Percentiles rank a stretch among this genome's conserved stretches.
Conservation (phyloP, 106 monocot species). For the Vanilla planifolia region DNA sequence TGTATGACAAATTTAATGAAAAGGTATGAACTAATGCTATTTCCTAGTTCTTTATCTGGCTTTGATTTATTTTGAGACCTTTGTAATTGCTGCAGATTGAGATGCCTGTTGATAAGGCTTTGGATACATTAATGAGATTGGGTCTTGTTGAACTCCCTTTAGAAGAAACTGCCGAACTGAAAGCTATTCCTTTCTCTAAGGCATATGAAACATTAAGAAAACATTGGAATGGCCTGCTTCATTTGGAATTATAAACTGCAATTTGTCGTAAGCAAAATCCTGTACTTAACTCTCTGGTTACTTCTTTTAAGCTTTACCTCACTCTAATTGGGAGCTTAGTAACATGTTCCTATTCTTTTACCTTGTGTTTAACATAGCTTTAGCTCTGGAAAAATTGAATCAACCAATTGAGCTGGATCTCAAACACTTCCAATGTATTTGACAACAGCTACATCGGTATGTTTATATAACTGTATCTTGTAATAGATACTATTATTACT, state of each 20-base stretch:
- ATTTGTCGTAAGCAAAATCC: no score
- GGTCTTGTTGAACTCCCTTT: slow-evolving; percentile 43
- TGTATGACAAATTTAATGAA: slow-evolving; percentile 67
- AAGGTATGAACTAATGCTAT: slow-evolving; percentile 39
- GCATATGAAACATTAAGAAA: slow-evolving; percentile 55
- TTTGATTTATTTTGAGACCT: neutral
- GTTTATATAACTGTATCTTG: no score
- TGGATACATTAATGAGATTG: slow-evolving; percentile 69
- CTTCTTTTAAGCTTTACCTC: no score
- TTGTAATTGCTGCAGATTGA: slow-evolving; percentile 59
- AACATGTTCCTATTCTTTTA: no score
- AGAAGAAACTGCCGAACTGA: slow-evolving; percentile 19
- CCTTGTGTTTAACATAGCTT: no score
- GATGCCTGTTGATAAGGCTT: slow-evolving; percentile 78
- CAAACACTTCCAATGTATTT: no score
- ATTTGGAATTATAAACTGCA: slow-evolving; percentile 8
- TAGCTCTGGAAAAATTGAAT: no score
- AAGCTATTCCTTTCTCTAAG: slow-evolving; percentile 49
- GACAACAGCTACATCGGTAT: no score
- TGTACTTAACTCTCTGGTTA: no score
- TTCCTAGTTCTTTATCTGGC: neutral
- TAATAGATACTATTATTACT: no score
- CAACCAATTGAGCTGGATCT: no score
- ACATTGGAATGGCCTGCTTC: slow-evolving; percentile 61
- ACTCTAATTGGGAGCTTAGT: no score